Evolutionary conservation across 2,329 filamentous ascomycete genomes (phyloP), one percentile per base, ranked within the genome.

Genomic region (Xylaria sp.): DNA sequence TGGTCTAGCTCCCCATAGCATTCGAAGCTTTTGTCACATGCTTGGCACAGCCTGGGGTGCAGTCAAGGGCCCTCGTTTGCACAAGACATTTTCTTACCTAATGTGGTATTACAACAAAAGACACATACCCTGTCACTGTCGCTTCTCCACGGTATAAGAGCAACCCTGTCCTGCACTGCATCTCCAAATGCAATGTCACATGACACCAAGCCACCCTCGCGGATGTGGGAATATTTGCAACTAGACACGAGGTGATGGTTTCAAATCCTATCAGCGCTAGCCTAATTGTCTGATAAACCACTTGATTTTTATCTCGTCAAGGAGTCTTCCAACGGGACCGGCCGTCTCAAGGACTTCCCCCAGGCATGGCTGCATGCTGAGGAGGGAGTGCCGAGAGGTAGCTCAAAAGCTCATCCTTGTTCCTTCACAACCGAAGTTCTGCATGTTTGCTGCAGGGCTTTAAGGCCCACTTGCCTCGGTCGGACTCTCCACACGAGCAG

Each of bases 371-470:
- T 49, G 23, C 46, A 25, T 10, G 9, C 40, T 29, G 15, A 46
- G 40, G 46, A 47, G 35, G 40, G 46, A 47, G 35, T 41, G n/a
- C 53, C 31, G 38, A 31, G 41, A 38, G 31, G 31, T 7, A 43
- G 25, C 38, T n/a, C 52, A 38, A 46, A 44, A 44, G 29, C 29
- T 49, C 29, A 10, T 25, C 33, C 37, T 49, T 35, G 13, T 48
- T 33, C 17, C 27, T 31, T 48, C 15, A 10, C 17, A 11, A 31
- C 4, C 25, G 25, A 37, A 49, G 29, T 38, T 49, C 54, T 46
- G 46, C 58, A 55, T 58, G 58, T 62, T 59, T 40, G 23, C 46
- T 64, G 54, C 62, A 54, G 43, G 54, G 51, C 53, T 51, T 35
- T 49, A 10, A 33, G 17, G 15, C 7, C 11, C 19, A 15, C 25